These are phyloP conservation scores for Hypoxylon trugodes DNA, from an alignment of 495 filamentous ascomycete species.

Conservation along the genomic window DNA sequence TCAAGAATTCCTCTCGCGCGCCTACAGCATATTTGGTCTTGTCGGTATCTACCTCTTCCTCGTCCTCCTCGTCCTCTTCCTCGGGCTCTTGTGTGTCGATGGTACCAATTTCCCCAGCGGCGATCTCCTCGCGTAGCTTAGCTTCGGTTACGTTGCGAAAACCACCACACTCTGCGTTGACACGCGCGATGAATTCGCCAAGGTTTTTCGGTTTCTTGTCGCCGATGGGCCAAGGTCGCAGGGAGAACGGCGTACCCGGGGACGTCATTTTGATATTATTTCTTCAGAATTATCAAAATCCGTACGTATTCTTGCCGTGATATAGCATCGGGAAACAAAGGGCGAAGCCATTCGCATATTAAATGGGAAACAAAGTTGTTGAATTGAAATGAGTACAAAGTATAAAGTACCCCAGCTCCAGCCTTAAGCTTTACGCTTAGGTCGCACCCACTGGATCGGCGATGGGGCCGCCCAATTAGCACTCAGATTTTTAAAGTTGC, in stretches of 20 bases:
- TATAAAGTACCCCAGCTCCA: not conserved
- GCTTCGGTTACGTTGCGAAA: slow-evolving; percentile 75
- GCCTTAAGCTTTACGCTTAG: not conserved
- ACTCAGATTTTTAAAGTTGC: slow-evolving; percentile 3
- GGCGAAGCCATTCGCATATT: too few relatives aligned
- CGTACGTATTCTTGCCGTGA: too few relatives aligned
- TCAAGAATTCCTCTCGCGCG: slow-evolving; percentile 63
- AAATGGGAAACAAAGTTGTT: too few relatives aligned
- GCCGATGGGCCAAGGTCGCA: slow-evolving; percentile 67
- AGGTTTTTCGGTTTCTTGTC: slow-evolving; percentile 66
- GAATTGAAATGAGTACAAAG: not conserved
- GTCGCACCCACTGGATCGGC: not conserved
- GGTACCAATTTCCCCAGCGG: slow-evolving; percentile 53
- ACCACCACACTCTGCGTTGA: slow-evolving; percentile 76
- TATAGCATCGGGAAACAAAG: too few relatives aligned
- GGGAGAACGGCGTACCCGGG: slow-evolving; percentile 65
- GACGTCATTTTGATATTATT: slow-evolving; percentile 2
- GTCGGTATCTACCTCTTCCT: slow-evolving; percentile 41
- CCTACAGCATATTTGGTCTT: slow-evolving; percentile 51
- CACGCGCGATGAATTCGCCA: slow-evolving; percentile 74
- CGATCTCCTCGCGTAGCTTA: slow-evolving; percentile 66
- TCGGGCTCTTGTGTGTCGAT: slow-evolving; percentile 33
- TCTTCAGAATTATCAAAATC: not conserved
- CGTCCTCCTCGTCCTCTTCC: slow-evolving; percentile 47
- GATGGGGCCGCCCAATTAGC: not conserved